These are phyloP conservation scores for Xylariaceae sp. DNA, from an alignment of 2,329 filamentous ascomycete species.

Conservation along the genomic window DNA sequence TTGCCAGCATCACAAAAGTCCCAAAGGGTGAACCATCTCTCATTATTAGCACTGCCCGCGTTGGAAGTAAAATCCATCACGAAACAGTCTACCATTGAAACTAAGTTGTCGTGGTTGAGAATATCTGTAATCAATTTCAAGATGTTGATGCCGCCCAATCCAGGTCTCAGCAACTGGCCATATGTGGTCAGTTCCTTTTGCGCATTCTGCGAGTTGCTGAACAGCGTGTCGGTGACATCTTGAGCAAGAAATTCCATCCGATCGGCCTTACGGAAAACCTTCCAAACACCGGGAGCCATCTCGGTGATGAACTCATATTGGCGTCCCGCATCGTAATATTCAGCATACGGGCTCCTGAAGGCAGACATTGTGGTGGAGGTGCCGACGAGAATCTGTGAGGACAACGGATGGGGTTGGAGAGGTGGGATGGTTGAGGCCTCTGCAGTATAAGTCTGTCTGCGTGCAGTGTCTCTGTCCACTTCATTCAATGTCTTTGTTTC, in stretches of 20 bases:
- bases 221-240: conserved; percentile 24
- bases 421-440: no score
- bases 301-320: conserved; percentile 29
- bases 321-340: conserved; percentile 5
- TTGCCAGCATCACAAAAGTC: conserved; percentile 51
- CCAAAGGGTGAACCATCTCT: conserved; percentile 35
- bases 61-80: conserved; percentile 18
- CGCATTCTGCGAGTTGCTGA: conserved; percentile 3
- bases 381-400: background rate
- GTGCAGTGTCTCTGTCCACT: conserved; percentile 14
- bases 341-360: conserved; percentile 13
- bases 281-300: conserved; percentile 26
- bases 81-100: conserved; percentile 41
- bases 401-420: no score
- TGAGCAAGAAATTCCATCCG: conserved; percentile 27
- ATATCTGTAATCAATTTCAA: conserved; percentile 32
- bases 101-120: conserved; percentile 48
- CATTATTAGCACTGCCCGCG: conserved; percentile 12
- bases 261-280: conserved; percentile 24
- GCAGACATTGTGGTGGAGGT: conserved; percentile 12
- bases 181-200: conserved; percentile 5
- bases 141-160: conserved; percentile 22
- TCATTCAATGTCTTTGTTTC: conserved; percentile 28
- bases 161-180: conserved; percentile 15
- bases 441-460: no score